phyloP scores from a whole-genome alignment of 2,329 filamentous ascomycete species.

The Fusarium sarcochroum region DNA sequence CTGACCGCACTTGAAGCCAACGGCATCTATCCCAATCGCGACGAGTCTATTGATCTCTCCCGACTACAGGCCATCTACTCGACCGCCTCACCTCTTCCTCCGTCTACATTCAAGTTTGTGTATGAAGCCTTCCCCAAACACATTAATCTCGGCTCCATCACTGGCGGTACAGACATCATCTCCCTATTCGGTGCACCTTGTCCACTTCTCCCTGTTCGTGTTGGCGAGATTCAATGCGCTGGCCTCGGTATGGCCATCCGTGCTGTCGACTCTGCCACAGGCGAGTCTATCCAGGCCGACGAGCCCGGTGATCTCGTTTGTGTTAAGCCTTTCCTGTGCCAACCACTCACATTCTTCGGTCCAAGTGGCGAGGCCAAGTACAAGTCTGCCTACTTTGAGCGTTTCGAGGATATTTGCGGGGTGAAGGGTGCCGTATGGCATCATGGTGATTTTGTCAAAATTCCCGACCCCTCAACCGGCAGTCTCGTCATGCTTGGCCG shows the following conservation, averaged over 20 bases:
- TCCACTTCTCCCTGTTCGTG: slow-evolving; percentile 78
- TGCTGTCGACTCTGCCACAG: slow-evolving; percentile 71
- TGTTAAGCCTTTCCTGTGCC: slow-evolving; percentile 86
- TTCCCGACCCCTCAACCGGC: slow-evolving; percentile 76
- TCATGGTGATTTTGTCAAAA: slow-evolving; percentile 90
- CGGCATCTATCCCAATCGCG: slow-evolving; percentile 68
- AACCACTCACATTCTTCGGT: slow-evolving; percentile 92
- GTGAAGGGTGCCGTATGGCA: slow-evolving; percentile 77
- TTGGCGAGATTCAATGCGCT: slow-evolving; percentile 82
- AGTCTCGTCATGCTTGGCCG: slow-evolving; percentile 92
- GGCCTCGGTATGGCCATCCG: slow-evolving; percentile 84
- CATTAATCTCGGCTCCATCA: slow-evolving; percentile 94
- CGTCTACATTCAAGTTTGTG: slow-evolving; percentile 92
- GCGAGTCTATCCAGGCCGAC: slow-evolving; percentile 68
- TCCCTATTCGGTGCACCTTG: slow-evolving; percentile 92
- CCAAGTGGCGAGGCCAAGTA: slow-evolving; percentile 77
- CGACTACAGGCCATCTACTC: slow-evolving; percentile 89
- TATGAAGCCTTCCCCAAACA: slow-evolving; percentile 84
- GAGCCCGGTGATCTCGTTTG: slow-evolving; percentile 92
- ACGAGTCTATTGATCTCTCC: slow-evolving; percentile 69
- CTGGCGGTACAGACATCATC: slow-evolving; percentile 96
- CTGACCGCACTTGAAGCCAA: slow-evolving; percentile 91
- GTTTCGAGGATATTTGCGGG: slow-evolving; percentile 70
- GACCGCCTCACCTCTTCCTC: slow-evolving; percentile 91
- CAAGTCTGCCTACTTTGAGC: slow-evolving; percentile 86